Evolutionary conservation across 495 filamentous ascomycete species (phyloP).

Genomic region (Xylaria flabelliformis): DNA sequence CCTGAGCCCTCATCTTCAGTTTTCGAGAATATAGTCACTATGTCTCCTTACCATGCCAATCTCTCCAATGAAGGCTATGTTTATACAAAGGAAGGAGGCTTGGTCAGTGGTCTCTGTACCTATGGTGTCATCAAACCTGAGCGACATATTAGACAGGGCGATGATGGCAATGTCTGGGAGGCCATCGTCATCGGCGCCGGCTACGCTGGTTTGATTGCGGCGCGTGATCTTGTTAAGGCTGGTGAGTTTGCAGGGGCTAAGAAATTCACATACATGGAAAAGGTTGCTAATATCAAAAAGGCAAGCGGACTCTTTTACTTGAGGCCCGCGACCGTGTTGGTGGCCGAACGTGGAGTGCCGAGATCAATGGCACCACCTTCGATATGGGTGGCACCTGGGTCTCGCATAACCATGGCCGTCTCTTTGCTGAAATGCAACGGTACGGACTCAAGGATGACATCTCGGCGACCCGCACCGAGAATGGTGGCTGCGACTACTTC

Average conservation of each 20-base stretch:
- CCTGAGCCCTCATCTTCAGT: neutral
- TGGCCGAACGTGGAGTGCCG: constrained; percentile 43
- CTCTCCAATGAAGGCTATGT: neutral
- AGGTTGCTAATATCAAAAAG: constrained; percentile 7
- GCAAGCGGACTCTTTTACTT: constrained; percentile 39
- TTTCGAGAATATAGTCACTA: neutral
- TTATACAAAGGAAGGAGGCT: neutral
- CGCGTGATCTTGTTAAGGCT: constrained; percentile 32
- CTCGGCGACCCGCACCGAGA: constrained; percentile 9
- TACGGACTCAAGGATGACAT: constrained; percentile 33
- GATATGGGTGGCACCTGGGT: constrained; percentile 51
- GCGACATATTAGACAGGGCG: neutral
- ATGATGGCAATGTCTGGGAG: constrained; percentile 25
- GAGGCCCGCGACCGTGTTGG: constrained; percentile 49
- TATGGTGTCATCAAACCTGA: neutral
- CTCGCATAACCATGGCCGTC: constrained; percentile 26
- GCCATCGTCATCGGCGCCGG: constrained; percentile 41
- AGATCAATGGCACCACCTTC: constrained; percentile 33
- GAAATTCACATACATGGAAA: neutral
- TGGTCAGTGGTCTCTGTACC: neutral
- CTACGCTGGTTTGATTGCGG: constrained; percentile 39
- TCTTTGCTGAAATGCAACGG: constrained; percentile 33
- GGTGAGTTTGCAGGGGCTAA: constrained; percentile 21
- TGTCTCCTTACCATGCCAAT: neutral
- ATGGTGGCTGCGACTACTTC: constrained; percentile 26